These are phyloP conservation scores for Bipolaris bicolor DNA, from an alignment of 2,329 filamentous ascomycete genomes.

Conservation along the genomic window DNA sequence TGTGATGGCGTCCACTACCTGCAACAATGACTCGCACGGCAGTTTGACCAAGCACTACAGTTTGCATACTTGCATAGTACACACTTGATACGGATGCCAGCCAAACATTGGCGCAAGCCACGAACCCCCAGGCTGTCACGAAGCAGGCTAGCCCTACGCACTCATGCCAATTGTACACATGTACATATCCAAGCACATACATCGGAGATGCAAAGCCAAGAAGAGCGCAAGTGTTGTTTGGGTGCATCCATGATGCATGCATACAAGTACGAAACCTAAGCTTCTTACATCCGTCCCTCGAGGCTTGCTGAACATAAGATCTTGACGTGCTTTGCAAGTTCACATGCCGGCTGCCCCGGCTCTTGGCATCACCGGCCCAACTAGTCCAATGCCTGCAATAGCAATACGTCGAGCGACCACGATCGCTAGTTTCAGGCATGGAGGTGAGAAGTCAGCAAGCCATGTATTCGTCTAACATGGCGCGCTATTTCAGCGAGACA, in stretches of 20 bases:
- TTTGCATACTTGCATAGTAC: background rate
- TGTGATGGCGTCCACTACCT: background rate
- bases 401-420: background rate
- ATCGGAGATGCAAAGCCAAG: background rate
- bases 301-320: conserved; percentile 24
- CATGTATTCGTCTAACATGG: background rate
- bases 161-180: background rate
- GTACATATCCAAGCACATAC: too few species aligned
- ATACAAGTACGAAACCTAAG: background rate
- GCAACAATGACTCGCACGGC: background rate
- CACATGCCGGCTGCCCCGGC: conserved; percentile 12
- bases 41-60: background rate
- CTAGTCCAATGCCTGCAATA: background rate
- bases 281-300: conserved; percentile 10
- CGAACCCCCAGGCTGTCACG: background rate
- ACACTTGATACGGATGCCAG: background rate
- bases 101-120: background rate
- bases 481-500: background rate
- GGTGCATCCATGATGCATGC: background rate
- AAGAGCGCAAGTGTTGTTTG: background rate
- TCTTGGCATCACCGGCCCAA: conserved; percentile 13
- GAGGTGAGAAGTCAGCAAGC: background rate
- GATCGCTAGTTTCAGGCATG: background rate
- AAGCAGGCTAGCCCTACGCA: background rate
- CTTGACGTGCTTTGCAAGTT: conserved; percentile 11